Conservation (phyloP, 1,284 basidiomycete genomes). For the Leucoagaricus sp. region DNA sequence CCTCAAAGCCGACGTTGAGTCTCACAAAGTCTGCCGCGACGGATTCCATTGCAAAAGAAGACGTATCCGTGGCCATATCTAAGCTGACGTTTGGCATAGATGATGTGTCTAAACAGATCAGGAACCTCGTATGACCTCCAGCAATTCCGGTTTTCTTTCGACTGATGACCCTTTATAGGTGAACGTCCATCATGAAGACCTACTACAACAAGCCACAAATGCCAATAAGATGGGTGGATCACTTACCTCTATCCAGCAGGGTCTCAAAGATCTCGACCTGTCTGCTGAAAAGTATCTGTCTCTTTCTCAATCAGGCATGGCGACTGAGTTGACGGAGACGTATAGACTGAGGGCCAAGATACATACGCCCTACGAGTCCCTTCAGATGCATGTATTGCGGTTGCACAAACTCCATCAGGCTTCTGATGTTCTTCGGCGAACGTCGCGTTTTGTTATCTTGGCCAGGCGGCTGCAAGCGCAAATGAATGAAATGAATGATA, state of each 20-base stretch:
- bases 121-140: conserved; percentile 58
- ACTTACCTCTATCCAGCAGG: conserved; percentile 60
- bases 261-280: conserved; percentile 66
- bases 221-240: conserved; percentile 66
- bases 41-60: conserved; percentile 72
- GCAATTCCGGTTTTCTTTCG: conserved; percentile 6
- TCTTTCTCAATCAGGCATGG: conserved; percentile 17
- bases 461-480: conserved; percentile 80
- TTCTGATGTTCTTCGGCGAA: conserved; percentile 80
- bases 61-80: conserved; percentile 83
- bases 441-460: conserved; percentile 81
- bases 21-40: conserved; percentile 37
- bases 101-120: conserved; percentile 86
- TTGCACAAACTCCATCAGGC: conserved; percentile 80
- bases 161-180: conserved; percentile 41
- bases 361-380: conserved; percentile 74
- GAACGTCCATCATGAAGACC: conserved; percentile 70
- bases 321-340: not conserved
- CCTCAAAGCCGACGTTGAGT: conserved; percentile 26
- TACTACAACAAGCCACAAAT: conserved; percentile 71
- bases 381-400: conserved; percentile 69
- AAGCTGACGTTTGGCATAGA: conserved; percentile 85
- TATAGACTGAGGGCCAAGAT: conserved; percentile 82
- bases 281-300: conserved; percentile 70
- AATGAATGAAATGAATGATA: conserved; percentile 64